Conservation (phyloP, 129 eudicot species). For the Escallonia rubra region DNA sequence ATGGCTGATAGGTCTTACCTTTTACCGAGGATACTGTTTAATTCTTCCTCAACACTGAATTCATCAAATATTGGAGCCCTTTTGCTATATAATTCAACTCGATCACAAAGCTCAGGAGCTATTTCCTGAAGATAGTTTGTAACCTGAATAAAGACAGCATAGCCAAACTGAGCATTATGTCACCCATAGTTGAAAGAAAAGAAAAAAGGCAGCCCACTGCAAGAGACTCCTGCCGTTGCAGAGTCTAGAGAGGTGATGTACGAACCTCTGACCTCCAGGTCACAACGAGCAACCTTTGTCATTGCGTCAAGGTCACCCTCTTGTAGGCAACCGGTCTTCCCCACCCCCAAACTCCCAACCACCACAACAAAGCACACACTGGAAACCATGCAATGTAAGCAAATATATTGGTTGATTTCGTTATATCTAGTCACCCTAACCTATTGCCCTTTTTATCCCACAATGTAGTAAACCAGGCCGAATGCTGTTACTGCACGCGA, state of each 20-base stretch:
- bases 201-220: neutral
- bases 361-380: too few relatives aligned
- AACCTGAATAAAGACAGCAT: slow-evolving; percentile 47
- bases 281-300: too few relatives aligned
- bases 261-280: too few relatives aligned
- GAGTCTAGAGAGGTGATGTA: too few relatives aligned
- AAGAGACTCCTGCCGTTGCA: too few relatives aligned
- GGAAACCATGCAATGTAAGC: too few relatives aligned
- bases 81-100: slow-evolving; percentile 76
- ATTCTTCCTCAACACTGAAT: slow-evolving; percentile 83
- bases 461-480: neutral
- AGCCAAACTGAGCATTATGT: slow-evolving; percentile 8
- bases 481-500: neutral
- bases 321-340: neutral
- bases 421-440: too few relatives aligned
- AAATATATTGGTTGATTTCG: too few relatives aligned
- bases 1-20: slow-evolving; percentile 40
- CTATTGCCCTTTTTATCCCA: neutral
- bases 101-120: slow-evolving; percentile 89
- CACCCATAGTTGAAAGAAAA: neutral
- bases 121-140: slow-evolving; percentile 90
- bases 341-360: neutral
- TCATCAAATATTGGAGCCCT: slow-evolving; percentile 89
- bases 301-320: too few relatives aligned
- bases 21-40: slow-evolving; percentile 76